Percentiles rank a stretch among this genome's conserved stretches.
phyloP scores from a whole-genome alignment of 495 filamentous ascomycete species.

The Tuber umbilicatum region DNA sequence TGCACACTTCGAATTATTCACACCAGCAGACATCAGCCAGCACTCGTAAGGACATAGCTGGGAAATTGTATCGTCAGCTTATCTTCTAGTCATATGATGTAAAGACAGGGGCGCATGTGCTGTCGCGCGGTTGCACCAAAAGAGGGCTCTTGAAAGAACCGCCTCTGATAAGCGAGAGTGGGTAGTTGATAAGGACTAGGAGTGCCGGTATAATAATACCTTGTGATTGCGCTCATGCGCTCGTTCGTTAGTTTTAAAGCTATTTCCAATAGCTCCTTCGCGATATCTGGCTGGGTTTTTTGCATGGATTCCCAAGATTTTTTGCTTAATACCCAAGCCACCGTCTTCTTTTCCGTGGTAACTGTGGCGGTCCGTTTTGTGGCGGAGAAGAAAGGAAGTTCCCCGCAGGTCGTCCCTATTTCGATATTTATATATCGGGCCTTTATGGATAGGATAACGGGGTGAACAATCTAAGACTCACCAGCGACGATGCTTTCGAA shows the following conservation, averaged over 20 bases:
- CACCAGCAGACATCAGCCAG: slow-evolving; percentile 25
- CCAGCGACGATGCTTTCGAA: slow-evolving; percentile 86
- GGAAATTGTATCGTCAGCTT: slow-evolving; percentile 20
- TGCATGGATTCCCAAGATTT: slow-evolving; percentile 66
- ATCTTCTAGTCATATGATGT: slow-evolving; percentile 3
- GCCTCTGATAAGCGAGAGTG: background rate
- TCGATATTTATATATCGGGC: slow-evolving; percentile 4
- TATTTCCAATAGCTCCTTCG: slow-evolving; percentile 74
- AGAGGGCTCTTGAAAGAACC: background rate
- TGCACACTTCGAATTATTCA: background rate
- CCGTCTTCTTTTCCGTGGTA: slow-evolving; percentile 67
- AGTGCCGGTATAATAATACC: slow-evolving; percentile 48
- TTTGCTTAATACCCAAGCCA: slow-evolving; percentile 70
- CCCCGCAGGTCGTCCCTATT: slow-evolving; percentile 76
- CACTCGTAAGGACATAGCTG: slow-evolving; percentile 41
- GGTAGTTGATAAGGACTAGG: slow-evolving; percentile 28
- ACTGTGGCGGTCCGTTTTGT: slow-evolving; percentile 82
- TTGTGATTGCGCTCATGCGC: slow-evolving; percentile 60
- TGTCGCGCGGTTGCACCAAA: background rate
- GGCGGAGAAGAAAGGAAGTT: slow-evolving; percentile 90
- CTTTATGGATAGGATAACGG: too few relatives aligned
- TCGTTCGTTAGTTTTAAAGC: slow-evolving; percentile 56
- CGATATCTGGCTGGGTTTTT: slow-evolving; percentile 63
- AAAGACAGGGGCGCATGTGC: background rate
- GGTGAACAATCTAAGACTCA: background rate